Evolutionary conservation across 495 filamentous ascomycete species (phyloP).

Genomic region (Tuber borchii): DNA sequence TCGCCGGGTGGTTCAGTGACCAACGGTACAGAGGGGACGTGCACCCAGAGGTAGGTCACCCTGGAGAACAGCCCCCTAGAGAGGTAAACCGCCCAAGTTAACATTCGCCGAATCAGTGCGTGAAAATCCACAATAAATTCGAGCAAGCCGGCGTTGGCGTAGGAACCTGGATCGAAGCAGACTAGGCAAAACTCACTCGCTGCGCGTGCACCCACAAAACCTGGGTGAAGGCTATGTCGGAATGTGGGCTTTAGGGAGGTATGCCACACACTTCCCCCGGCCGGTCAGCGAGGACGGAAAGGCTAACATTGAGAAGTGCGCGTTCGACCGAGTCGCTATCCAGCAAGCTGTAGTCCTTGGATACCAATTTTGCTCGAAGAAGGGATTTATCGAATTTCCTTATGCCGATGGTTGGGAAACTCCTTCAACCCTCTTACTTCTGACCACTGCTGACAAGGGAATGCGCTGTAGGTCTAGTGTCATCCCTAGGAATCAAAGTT

Average conservation of each 20-base stretch:
- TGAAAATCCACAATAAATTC: conserved; percentile 7
- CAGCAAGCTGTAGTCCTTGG: conserved; percentile 7
- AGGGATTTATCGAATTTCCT: conserved; percentile 16
- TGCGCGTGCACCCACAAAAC: conserved; percentile 13
- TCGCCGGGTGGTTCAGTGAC: conserved; percentile 11
- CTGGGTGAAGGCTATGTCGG: conserved; percentile 16
- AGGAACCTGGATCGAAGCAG: conserved; percentile 8
- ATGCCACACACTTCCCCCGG: neutral
- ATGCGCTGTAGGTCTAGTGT: conserved; percentile 2
- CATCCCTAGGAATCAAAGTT: conserved; percentile 5
- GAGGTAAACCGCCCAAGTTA: neutral
- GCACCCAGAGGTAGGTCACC: conserved; percentile 8
- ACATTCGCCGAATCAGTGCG: conserved; percentile 11
- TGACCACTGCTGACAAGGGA: neutral
- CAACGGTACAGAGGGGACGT: conserved; percentile 6
- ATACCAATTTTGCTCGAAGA: conserved; percentile 19
- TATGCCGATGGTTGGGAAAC: conserved; percentile 5
- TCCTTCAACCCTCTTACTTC: neutral
- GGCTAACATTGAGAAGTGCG: neutral
- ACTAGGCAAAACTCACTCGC: conserved; percentile 8
- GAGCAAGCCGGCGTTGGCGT: neutral
- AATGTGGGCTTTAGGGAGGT: conserved; percentile 13
- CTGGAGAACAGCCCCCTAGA: neutral
- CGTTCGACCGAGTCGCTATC: conserved; percentile 1
- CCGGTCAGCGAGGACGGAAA: neutral